These are phyloP conservation scores for Backusella westeae DNA, from an alignment of 192 early-diverging fungal genomes.

Conservation along the genomic window DNA sequence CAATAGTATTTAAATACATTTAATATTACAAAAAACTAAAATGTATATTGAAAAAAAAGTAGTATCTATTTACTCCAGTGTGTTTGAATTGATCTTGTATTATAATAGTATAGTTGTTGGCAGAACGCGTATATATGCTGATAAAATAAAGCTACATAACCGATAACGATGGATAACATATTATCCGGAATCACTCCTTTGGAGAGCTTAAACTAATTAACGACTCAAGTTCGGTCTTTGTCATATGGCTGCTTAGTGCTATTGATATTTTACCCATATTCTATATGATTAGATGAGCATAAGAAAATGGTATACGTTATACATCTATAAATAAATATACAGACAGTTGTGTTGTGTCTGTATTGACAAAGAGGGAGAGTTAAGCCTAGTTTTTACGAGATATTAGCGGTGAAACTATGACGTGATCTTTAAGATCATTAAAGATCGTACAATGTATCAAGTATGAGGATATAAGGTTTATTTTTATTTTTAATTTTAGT, in stretches of 20 bases:
- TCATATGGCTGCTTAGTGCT: not conserved
- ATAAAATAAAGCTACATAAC: not conserved
- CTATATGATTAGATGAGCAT: not conserved
- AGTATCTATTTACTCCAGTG: too few relatives aligned
- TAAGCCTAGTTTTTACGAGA: too few relatives aligned
- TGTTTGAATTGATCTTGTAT: too few relatives aligned
- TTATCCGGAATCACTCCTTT: not conserved
- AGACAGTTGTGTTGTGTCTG: too few relatives aligned
- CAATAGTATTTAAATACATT: too few relatives aligned
- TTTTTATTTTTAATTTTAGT: not conserved
- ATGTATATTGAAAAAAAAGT: too few relatives aligned
- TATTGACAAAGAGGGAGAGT: too few relatives aligned
- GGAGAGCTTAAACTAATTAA: too few relatives aligned
- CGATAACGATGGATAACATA: not conserved
- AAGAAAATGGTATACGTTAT: not conserved
- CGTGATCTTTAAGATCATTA: too few relatives aligned
- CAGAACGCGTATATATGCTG: not conserved
- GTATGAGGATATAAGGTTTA: not conserved
- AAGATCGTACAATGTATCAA: not conserved
- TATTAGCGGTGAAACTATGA: too few relatives aligned
- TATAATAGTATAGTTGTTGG: not conserved
- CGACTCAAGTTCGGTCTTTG: too few relatives aligned
- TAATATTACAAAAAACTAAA: too few relatives aligned
- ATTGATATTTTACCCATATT: not conserved
- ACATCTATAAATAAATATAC: not conserved